Base-by-base conservation (phyloP, 768 basidiomycete species). In the Psilocybe subaeruginosa region DNA sequence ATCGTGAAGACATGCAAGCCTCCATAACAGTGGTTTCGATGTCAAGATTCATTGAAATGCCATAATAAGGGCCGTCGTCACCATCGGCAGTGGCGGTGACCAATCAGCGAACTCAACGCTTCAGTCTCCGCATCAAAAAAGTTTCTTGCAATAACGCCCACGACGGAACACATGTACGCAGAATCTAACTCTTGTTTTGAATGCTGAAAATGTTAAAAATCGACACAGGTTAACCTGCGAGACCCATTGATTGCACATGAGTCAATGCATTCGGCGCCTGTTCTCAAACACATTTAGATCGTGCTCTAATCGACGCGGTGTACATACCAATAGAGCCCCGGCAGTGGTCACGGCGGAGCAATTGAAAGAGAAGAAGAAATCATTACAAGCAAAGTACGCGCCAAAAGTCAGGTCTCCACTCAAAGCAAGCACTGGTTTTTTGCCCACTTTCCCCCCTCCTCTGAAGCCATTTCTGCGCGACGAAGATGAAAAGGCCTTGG, bases 91-190 rank as follows among this genome's bases (percentile, higher is more conserved):
- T 23, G n/a, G 2, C 46, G 19, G 16, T 23, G 47, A 49, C 51
- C 31, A 35, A 35, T 33, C 51, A 53, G 30, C 31, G 30, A 27
- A 33, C 6, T 31, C 50, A n/a, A 3, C 51, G 35, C 29, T 57
- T 57, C 33, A 39, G 29, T n/a, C 56, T 57, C 56, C 56, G 56
- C 56, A 31, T 35, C 43, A 57, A 57, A 57, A 57, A 48, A 57
- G 46, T 57, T 57, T 48, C 45, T 49, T 47, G 23, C 45, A 14
- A 9, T 12, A 23, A 55, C 54, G n/a, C 35, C 43, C 23, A 41
- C 54, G 37, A 16, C 16, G 43, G 39, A 45, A 39, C 14, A 57
- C 45, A 57, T 57, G 56, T 57, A 49, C 14, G 56, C 35, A 27
- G 27, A 17, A 53, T 11, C n/a, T 45, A 16, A 8, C 3, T 11